phyloP scores from a whole-genome alignment of 345 rosid genomes.

The Euphorbia pulcherrima region DNA sequence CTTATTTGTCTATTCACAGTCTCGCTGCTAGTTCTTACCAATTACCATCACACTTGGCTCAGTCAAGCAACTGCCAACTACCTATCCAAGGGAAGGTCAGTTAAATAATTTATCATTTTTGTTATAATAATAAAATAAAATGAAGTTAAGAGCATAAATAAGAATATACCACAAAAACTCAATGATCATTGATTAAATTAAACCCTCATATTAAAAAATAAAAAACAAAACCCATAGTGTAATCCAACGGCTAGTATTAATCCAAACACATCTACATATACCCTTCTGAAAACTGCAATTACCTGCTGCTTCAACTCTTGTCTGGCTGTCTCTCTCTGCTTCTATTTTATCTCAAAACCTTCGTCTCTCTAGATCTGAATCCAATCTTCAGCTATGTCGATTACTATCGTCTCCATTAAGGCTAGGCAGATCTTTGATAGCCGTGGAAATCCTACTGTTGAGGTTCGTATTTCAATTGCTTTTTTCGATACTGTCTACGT shows the following conservation, averaged over 20 bases:
- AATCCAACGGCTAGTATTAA: constrained; percentile 12
- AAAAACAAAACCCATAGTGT: neutral
- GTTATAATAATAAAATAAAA: no score
- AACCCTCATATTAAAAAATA: neutral
- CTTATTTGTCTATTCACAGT: no score
- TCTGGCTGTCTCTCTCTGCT: neutral
- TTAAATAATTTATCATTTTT: no score
- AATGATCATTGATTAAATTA: no score
- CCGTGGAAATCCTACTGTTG: constrained; percentile 72
- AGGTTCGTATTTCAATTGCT: constrained; percentile 34
- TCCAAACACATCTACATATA: neutral
- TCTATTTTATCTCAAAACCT: no score
- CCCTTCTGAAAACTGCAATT: neutral
- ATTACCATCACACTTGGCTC: no score
- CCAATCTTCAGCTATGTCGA: constrained; percentile 14
- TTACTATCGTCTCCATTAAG: constrained; percentile 36
- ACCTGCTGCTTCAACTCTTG: neutral
- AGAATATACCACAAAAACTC: neutral
- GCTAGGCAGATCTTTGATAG: constrained; percentile 79
- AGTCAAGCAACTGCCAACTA: no score
- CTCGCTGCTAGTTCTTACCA: no score
- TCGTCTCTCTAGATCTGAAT: constrained; percentile 15
- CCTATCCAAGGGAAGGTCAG: no score
- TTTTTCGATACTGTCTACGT: constrained; percentile 4
- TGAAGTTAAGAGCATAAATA: neutral